These are phyloP conservation scores for Hortaea werneckii DNA, from an alignment of 2,329 filamentous ascomycete species.

Conservation along the genomic window DNA sequence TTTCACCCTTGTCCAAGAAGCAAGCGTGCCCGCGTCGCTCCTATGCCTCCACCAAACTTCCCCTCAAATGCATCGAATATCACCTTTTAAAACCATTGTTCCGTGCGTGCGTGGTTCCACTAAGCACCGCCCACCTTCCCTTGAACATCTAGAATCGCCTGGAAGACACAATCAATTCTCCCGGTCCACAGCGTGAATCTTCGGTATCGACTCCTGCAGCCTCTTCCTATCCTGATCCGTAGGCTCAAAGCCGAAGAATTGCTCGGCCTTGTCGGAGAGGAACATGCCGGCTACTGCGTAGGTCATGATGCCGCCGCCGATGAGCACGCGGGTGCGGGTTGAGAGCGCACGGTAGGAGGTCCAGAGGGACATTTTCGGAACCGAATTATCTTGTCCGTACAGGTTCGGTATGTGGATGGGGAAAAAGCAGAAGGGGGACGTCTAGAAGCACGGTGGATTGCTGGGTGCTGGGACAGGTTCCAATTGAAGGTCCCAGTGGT, in stretches of 20 bases:
- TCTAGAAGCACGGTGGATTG: neutral
- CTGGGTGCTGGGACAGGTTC: neutral
- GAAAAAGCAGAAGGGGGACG: neutral
- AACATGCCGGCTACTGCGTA: conserved; percentile 70
- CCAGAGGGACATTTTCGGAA: conserved; percentile 5
- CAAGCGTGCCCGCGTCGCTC: no score
- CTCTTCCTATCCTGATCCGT: conserved; percentile 63
- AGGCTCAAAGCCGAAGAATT: conserved; percentile 61
- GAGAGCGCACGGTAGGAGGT: conserved; percentile 56
- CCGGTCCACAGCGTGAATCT: conserved; percentile 51
- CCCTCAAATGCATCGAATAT: no score
- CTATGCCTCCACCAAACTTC: no score
- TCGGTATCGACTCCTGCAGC: conserved; percentile 52
- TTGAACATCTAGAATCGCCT: no score
- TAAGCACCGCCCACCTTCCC: no score
- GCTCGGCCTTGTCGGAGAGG: conserved; percentile 61
- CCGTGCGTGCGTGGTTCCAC: no score
- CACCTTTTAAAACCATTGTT: no score
- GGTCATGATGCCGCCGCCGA: conserved; percentile 64
- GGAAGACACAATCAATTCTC: conserved; percentile 4
- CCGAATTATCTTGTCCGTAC: neutral
- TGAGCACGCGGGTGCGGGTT: conserved; percentile 56
- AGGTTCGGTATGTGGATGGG: neutral
- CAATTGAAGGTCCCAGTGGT: neutral
- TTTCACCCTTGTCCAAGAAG: no score